Base-by-base conservation (phyloP, 2,329 filamentous ascomycete species). In the Trichoderma sp. region DNA sequence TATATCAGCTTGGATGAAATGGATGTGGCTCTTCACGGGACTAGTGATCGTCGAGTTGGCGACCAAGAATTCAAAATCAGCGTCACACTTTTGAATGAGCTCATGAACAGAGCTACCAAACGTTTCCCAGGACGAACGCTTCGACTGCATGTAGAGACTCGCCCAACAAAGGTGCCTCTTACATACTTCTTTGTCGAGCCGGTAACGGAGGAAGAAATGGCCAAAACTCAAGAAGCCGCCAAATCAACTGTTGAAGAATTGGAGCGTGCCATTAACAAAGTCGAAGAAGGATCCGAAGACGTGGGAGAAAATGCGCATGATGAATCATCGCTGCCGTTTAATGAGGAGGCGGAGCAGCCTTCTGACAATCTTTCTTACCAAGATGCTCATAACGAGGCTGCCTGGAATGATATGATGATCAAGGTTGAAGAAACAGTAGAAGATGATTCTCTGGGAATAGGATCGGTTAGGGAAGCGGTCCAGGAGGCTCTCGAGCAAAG, bases 101-200 rank as follows among this genome's bases (percentile, higher is more conserved):
- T 96, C 19, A 80, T 99, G 47, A 83, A 97, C 77, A 88, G 86
- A 71, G 94, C 92, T 5, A 93, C 92, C 0, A 81, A 86, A 53
- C 89, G 86, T 72, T 98, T 91, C 75, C 96, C 96, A 0, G 84
- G 91, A 55, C 85, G 87, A 78, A 93, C 93, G 1, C 81, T 97
- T 5, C 91, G 94, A 13, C 78, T 97, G 47, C 90, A 94, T 77
- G 91, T 97, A 70, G 94, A 97, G 78, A 92, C 94, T 1, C 87
- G 92, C 13, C 81, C 83, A 1, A 84, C 83, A 8, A 79, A 79
- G 11, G 79, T 83, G 3, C 87, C 91, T 0, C 89, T 91, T 74
- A 94, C 97, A 88, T 95, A 97, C 76, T 88, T 98, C 65, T 97
- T 97, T 76, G 94, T 91, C 16, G 91, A 97, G 78, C 94, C 96